These are phyloP conservation scores for Lactarius psammicola DNA, from an alignment of 768 basidiomycete genomes.

Conservation along the genomic window DNA sequence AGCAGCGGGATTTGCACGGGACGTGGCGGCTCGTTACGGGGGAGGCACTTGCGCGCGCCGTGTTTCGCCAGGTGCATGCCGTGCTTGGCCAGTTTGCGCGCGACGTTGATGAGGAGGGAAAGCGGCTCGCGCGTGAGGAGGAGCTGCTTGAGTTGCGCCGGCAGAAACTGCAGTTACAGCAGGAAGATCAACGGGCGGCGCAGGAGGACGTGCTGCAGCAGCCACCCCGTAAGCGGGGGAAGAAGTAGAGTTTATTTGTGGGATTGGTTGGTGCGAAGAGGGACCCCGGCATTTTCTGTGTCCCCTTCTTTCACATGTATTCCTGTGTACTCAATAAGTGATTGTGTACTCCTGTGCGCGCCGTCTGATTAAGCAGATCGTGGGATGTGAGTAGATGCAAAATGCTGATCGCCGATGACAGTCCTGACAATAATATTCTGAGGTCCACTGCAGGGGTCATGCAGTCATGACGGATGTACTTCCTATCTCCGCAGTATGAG, in stretches of 20 bases:
- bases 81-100: conserved; percentile 10
- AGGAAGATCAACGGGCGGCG: not conserved
- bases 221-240: conserved; percentile 6
- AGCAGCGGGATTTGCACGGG: not conserved
- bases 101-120: conserved; percentile 14
- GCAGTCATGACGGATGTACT: too few relatives aligned
- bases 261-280: not conserved
- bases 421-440: too few relatives aligned
- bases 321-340: too few relatives aligned
- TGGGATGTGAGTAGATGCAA: too few relatives aligned
- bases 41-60: not conserved
- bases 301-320: not conserved
- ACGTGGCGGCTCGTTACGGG: conserved; percentile 19
- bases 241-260: not conserved
- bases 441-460: too few relatives aligned
- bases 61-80: conserved; percentile 6
- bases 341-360: too few relatives aligned
- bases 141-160: not conserved
- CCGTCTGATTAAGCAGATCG: too few relatives aligned
- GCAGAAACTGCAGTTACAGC: not conserved
- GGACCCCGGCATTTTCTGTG: too few relatives aligned
- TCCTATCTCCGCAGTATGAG: too few relatives aligned
- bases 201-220: not conserved
- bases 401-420: too few relatives aligned
- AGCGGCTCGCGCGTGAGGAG: conserved; percentile 2